Base-by-base conservation (phyloP, 495 filamentous ascomycete species). In the Sporormia fimetaria region DNA sequence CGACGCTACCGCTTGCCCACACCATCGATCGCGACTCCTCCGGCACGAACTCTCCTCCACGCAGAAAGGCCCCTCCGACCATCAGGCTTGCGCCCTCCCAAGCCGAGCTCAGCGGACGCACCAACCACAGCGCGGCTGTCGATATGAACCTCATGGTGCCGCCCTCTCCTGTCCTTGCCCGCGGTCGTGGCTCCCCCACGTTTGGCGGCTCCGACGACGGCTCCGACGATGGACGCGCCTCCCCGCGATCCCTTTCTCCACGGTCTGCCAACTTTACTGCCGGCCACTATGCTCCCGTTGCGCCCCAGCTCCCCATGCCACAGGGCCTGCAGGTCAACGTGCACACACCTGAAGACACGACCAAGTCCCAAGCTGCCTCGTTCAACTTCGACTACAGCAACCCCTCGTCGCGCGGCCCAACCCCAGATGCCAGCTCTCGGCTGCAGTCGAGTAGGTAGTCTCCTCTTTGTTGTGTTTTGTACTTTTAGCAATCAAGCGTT, bases 101-200 rank as follows among this genome's bases (percentile, higher is more conserved):
- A 7, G 52, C 52, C 14, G 48, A 56, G 20, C 22, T 56, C 6
- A 56, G 26, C 26, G 53, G 53, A 33, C 29, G 50, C 11, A 47
- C 47, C 29, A 51, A 57, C 29, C 44, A 53, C 37, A 49, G 34
- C 33, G 34, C 36, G 29, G 28, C 44, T 12, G 49, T 56, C 4
- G 45, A 56, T 31, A 56, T 56, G 53, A 44, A 23, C 20, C 14
- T 53, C 21, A 38, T 16, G 7, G 50, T 56, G 11, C 49, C 53
- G 17, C 53, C 49, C 1, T 53, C 49, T 1, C 49, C 53, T 17
- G 34, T 52, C 10, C 37, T 46, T 10, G 25, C 35, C 15, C 31
- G 27, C 15, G 33, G n/a, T 25, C 33, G 44, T 8, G 11, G 10
- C 10, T 44, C 39, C 18, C 39, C 50, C 6, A 22, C 28, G 8